Evolutionary conservation across 345 rosid species (phyloP).

Genomic region (Eucalyptus paniculata): DNA sequence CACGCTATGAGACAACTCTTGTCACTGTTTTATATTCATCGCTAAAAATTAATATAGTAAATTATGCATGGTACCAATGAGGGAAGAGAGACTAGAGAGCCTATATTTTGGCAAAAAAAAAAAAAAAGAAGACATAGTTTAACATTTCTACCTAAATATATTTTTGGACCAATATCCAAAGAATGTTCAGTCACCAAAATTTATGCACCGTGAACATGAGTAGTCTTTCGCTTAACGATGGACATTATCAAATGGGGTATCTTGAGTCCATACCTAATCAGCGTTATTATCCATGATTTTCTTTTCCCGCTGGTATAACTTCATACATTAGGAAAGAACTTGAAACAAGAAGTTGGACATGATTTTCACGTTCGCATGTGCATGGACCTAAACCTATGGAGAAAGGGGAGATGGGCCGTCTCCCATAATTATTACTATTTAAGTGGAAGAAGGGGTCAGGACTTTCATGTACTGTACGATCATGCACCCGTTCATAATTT

Average conservation of each 20-base stretch:
- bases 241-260: background rate
- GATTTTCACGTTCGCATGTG: too few relatives aligned
- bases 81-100: background rate
- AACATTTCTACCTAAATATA: too few relatives aligned
- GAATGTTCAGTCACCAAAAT: background rate
- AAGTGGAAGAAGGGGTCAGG: too few relatives aligned
- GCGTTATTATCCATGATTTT: background rate
- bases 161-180: background rate
- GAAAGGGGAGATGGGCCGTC: too few relatives aligned
- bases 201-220: background rate
- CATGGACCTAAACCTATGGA: too few relatives aligned
- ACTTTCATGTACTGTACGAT: too few relatives aligned
- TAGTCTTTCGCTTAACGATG: background rate
- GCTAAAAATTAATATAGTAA: background rate
- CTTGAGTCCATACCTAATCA: background rate
- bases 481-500: too few relatives aligned
- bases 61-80: background rate
- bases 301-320: background rate
- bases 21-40: background rate
- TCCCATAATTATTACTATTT: too few relatives aligned
- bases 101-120: background rate
- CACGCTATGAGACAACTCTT: background rate
- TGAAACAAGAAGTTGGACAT: background rate
- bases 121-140: background rate
- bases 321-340: background rate